Evolutionary conservation across 164 flowering plant species (phyloP).

Genomic region (Buxus sempervirens): DNA sequence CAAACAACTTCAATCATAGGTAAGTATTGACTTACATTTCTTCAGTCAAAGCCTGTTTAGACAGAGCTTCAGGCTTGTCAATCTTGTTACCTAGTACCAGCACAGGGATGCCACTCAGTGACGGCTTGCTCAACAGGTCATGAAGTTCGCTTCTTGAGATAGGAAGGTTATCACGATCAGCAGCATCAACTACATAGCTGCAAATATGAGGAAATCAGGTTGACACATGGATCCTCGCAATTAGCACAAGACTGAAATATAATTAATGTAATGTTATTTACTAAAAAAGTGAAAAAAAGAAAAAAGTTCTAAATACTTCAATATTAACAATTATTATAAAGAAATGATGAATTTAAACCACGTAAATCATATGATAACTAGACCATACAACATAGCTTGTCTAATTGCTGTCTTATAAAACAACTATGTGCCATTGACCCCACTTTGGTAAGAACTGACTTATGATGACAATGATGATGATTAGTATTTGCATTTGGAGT

Average conservation of each 20-base stretch:
- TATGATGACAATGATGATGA: too few species aligned
- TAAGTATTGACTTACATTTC: constrained; percentile 50
- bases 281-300: too few species aligned
- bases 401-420: too few species aligned
- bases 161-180: constrained; percentile 18
- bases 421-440: too few species aligned
- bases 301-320: too few species aligned
- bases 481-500: too few species aligned
- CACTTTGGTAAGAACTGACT: too few species aligned
- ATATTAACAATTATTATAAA: too few species aligned
- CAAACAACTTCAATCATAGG: background rate
- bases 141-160: constrained; percentile 73
- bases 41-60: constrained; percentile 56
- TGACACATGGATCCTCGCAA: background rate
- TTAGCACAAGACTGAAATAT: background rate
- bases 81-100: constrained; percentile 56
- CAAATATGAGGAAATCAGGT: constrained; percentile 12
- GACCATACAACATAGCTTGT: too few species aligned
- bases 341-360: too few species aligned
- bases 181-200: constrained; percentile 83
- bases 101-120: constrained; percentile 62
- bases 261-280: too few species aligned
- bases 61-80: constrained; percentile 66
- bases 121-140: constrained; percentile 71
- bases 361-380: too few species aligned